phyloP scores from a whole-genome alignment of 2,329 filamentous ascomycete genomes.

The Penicillium vulpinum region DNA sequence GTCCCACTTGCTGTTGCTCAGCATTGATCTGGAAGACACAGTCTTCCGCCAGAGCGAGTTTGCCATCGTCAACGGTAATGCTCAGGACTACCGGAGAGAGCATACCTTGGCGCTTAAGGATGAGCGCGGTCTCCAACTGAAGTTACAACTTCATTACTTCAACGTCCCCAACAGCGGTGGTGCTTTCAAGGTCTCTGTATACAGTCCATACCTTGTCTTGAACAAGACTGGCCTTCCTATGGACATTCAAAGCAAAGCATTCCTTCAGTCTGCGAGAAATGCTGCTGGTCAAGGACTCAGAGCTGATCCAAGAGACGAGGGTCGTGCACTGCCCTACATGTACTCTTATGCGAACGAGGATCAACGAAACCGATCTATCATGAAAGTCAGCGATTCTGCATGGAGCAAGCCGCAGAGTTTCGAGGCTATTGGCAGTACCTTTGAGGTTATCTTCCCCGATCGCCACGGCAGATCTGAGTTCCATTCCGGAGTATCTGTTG shows the following conservation, averaged over 20 bases:
- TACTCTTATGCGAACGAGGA: conserved; percentile 91
- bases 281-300: conserved; percentile 77
- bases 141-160: conserved; percentile 86
- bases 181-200: conserved; percentile 93
- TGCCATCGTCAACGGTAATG: conserved; percentile 90
- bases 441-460: conserved; percentile 81
- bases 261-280: conserved; percentile 77
- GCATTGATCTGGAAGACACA: conserved; percentile 95
- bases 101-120: conserved; percentile 79
- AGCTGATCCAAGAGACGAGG: conserved; percentile 52
- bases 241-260: conserved; percentile 82
- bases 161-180: conserved; percentile 88
- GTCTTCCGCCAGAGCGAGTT: conserved; percentile 95
- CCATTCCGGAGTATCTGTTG: conserved; percentile 83
- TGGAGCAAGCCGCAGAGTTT: conserved; percentile 99
- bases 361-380: conserved; percentile 81
- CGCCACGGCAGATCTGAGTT: conserved; percentile 73
- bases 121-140: conserved; percentile 73
- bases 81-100: conserved; percentile 84
- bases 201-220: conserved; percentile 89
- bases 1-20: conserved; percentile 87
- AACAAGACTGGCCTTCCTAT: conserved; percentile 94
- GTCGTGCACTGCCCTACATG: conserved; percentile 84
- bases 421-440: conserved; percentile 91
- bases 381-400: conserved; percentile 84